phyloP scores from a whole-genome alignment of 495 filamentous ascomycete species.

The Tirmania nivea region DNA sequence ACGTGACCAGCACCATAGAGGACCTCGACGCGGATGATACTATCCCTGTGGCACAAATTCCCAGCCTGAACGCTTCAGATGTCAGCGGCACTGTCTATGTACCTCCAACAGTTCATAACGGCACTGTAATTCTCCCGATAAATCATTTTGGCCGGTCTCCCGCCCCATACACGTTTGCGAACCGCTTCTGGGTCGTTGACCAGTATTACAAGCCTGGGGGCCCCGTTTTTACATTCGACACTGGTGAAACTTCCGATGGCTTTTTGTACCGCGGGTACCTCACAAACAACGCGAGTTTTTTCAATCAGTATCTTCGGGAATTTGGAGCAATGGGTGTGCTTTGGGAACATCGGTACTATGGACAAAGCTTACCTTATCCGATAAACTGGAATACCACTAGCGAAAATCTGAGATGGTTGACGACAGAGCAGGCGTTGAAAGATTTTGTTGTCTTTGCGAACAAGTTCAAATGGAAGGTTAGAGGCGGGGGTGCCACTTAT shows the following conservation, averaged over 20 bases:
- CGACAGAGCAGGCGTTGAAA: conserved; percentile 30
- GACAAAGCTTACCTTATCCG: conserved; percentile 29
- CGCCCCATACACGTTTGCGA: conserved; percentile 27
- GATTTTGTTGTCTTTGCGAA: conserved; percentile 32
- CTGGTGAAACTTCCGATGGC: conserved; percentile 6
- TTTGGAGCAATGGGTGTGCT: conserved; percentile 32
- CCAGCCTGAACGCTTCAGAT: no score
- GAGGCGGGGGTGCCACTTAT: neutral
- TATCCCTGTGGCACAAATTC: no score
- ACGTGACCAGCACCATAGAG: no score
- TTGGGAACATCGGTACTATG: conserved; percentile 39
- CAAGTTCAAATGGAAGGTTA: conserved; percentile 22
- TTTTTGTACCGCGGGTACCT: conserved; percentile 16
- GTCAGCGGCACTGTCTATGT: no score
- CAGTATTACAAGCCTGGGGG: conserved; percentile 28
- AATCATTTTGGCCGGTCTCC: conserved; percentile 22
- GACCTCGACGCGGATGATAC: no score
- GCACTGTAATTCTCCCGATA: conserved; percentile 20
- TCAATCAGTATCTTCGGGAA: conserved; percentile 25
- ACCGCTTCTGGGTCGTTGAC: conserved; percentile 35
- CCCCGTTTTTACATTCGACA: conserved; percentile 25
- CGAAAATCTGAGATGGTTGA: conserved; percentile 30
- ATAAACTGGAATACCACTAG: conserved; percentile 26
- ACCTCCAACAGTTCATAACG: neutral
- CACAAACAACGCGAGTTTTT: conserved; percentile 24